Evolutionary conservation across 345 rosid species (phyloP).

Genomic region (Hevea brasiliensis): DNA sequence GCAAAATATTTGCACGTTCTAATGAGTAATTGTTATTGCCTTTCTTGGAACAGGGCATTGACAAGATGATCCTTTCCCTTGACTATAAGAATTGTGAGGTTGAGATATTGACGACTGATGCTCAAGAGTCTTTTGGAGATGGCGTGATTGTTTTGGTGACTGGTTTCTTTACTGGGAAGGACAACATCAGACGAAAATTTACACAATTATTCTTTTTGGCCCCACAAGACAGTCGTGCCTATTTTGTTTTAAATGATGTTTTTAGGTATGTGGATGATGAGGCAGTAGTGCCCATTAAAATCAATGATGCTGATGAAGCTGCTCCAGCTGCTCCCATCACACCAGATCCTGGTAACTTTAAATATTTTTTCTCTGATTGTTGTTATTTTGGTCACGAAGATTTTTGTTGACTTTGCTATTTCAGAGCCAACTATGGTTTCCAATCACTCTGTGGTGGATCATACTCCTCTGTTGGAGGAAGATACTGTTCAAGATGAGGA

Average conservation of each 20-base stretch:
- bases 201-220: conserved; percentile 69
- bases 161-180: conserved; percentile 54
- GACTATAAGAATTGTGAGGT: conserved; percentile 47
- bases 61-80: conserved; percentile 56
- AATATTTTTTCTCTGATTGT: neutral
- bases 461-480: conserved; percentile 17
- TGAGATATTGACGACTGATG: conserved; percentile 55
- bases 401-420: conserved; percentile 5
- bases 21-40: neutral
- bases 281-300: conserved; percentile 17
- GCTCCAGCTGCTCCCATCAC: conserved; percentile 30
- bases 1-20: neutral
- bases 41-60: conserved; percentile 52
- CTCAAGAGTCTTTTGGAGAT: conserved; percentile 50
- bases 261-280: conserved; percentile 54
- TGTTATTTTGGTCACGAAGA: neutral
- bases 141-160: conserved; percentile 67
- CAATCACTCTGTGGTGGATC: conserved; percentile 17
- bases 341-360: conserved; percentile 39
- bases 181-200: conserved; percentile 42
- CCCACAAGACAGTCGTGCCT: conserved; percentile 47
- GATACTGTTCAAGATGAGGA: conserved; percentile 21
- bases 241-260: conserved; percentile 70
- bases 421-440: conserved; percentile 38
- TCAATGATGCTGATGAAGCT: conserved; percentile 26